phyloP scores from a whole-genome alignment of 345 rosid species.

The Citrus sp. region DNA sequence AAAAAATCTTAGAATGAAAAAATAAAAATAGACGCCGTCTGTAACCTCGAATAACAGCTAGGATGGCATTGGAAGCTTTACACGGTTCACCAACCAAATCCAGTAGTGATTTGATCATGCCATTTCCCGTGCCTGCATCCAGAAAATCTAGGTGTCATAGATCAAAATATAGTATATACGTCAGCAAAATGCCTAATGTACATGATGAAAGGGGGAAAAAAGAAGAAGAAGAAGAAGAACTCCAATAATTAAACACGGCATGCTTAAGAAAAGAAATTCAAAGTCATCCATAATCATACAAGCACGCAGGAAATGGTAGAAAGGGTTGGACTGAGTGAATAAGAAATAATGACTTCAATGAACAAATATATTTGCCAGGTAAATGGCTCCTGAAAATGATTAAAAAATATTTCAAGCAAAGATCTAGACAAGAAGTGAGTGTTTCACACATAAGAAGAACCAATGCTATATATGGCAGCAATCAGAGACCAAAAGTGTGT shows the following conservation, averaged over 20 bases:
- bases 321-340: neutral
- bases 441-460: neutral
- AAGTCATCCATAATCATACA: neutral
- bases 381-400: neutral
- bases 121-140: slow-evolving; percentile 84
- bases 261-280: neutral
- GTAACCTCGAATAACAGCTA: slow-evolving; percentile 83
- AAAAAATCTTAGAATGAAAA: too few relatives aligned
- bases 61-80: slow-evolving; percentile 53
- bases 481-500: neutral
- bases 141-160: neutral
- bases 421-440: neutral
- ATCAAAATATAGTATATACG: neutral
- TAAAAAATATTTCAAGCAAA: neutral
- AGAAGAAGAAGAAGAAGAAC: neutral
- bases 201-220: neutral
- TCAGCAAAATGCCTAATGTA: neutral
- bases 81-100: slow-evolving; percentile 76
- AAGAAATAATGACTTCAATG: neutral
- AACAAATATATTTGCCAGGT: neutral
- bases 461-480: neutral
- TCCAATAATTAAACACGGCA: neutral
- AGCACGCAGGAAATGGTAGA: neutral
- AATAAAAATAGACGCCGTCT: slow-evolving; percentile 5
- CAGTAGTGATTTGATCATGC: slow-evolving; percentile 85